A percentile compares a stretch with the other conserved stretches of the same genome.
Conservation (phyloP, 1,139 yeast species). For the Pichiaceae sp. region DNA sequence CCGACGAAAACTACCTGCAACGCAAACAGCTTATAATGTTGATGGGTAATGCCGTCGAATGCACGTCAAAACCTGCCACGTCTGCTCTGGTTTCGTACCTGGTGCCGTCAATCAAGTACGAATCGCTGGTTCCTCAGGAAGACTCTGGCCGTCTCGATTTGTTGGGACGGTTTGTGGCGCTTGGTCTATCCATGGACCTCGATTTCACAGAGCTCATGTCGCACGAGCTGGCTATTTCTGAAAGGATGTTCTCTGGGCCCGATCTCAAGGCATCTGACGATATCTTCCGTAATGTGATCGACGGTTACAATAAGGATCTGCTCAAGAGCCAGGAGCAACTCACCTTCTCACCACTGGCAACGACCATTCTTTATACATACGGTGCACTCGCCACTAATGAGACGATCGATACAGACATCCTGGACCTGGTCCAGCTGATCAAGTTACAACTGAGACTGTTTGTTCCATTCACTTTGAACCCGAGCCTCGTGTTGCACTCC, state of each 20-base stretch:
- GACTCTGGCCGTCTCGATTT: slow-evolving; percentile 6
- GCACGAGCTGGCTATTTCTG: slow-evolving; percentile 22
- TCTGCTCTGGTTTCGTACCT: slow-evolving; percentile 3
- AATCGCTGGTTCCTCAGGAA: neutral
- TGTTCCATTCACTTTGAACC: slow-evolving; percentile 19
- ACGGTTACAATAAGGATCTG: slow-evolving; percentile 22
- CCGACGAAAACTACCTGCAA: slow-evolving; percentile 48
- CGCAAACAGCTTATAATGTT: slow-evolving; percentile 36
- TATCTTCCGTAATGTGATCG: slow-evolving; percentile 29
- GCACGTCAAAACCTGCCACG: neutral
- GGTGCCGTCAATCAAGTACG: slow-evolving; percentile 4
- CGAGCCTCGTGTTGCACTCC: slow-evolving; percentile 9
- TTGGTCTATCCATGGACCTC: slow-evolving; percentile 47
- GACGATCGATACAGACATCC: slow-evolving; percentile 5
- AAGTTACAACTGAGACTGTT: slow-evolving; percentile 17
- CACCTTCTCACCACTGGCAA: slow-evolving; percentile 24
- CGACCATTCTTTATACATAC: slow-evolving; percentile 24
- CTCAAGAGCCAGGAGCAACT: slow-evolving; percentile 9
- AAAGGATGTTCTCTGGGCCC: slow-evolving; percentile 18
- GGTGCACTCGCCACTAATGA: slow-evolving; percentile 10
- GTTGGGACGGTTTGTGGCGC: slow-evolving; percentile 5
- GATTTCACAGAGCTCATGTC: slow-evolving; percentile 37
- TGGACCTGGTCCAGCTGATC: slow-evolving; percentile 13
- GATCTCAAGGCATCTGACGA: slow-evolving; percentile 20
- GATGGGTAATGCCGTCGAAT: slow-evolving; percentile 36